phyloP scores from a whole-genome alignment of 176 grass and related monocot genomes.

The Aegilops sharonensis region DNA sequence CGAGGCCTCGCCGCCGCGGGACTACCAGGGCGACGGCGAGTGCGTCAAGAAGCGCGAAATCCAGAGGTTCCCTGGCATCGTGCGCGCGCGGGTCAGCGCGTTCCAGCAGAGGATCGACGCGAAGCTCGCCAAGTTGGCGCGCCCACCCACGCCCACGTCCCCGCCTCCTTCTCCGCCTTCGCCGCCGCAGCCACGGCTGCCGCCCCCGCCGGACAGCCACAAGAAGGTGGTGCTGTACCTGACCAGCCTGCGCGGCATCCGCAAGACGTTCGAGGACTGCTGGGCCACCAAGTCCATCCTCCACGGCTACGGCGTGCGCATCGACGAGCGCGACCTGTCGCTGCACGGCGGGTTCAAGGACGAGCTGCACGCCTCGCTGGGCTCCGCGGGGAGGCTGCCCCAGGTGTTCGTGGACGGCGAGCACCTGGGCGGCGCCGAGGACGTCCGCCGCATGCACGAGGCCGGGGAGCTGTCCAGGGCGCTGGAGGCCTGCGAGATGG shows the following conservation, averaged over 20 bases:
- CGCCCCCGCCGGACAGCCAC: slow-evolving; percentile 31
- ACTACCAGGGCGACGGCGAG: neutral
- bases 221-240: slow-evolving; percentile 75
- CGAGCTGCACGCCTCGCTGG: slow-evolving; percentile 58
- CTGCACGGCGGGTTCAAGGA: slow-evolving; percentile 90
- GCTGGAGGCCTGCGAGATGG: slow-evolving; percentile 57
- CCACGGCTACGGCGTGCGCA: slow-evolving; percentile 60
- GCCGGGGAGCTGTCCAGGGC: slow-evolving; percentile 50
- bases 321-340: slow-evolving; percentile 92
- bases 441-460: slow-evolving; percentile 73
- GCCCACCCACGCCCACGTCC: neutral
- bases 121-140: slow-evolving; percentile 42
- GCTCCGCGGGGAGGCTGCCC: slow-evolving; percentile 47
- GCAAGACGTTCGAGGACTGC: slow-evolving; percentile 92
- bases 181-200: neutral
- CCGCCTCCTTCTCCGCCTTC: neutral
- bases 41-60: slow-evolving; percentile 46
- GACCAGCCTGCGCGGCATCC: slow-evolving; percentile 84
- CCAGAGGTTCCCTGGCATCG: slow-evolving; percentile 64
- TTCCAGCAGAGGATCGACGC: slow-evolving; percentile 87
- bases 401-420: slow-evolving; percentile 65
- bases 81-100: slow-evolving; percentile 59
- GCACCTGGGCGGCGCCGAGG: slow-evolving; percentile 71
- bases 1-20: slow-evolving; percentile 13
- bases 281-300: slow-evolving; percentile 60